Conservation (phyloP, 2,329 filamentous ascomycete genomes). For the Botrytis aclada region DNA sequence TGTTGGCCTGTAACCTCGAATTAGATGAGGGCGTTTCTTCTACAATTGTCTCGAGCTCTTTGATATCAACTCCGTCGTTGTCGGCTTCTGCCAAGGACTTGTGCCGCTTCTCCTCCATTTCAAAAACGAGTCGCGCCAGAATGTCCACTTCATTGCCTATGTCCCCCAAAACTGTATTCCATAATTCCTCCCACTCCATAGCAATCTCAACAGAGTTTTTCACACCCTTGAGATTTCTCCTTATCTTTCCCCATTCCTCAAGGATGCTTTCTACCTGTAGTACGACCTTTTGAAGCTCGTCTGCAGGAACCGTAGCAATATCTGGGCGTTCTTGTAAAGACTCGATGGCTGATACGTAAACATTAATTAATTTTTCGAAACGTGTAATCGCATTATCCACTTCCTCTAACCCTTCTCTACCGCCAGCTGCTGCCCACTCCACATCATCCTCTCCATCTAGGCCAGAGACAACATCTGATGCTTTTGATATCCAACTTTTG, state of each 20-base stretch:
- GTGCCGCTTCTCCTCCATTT: slow-evolving; percentile 96
- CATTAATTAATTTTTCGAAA: slow-evolving; percentile 86
- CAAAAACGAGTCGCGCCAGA: slow-evolving; percentile 78
- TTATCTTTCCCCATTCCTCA: slow-evolving; percentile 79
- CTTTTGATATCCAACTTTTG: slow-evolving; percentile 88
- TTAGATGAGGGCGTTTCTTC: slow-evolving; percentile 70
- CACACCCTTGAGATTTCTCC: slow-evolving; percentile 70
- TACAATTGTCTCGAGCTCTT: slow-evolving; percentile 87
- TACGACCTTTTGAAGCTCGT: slow-evolving; percentile 73
- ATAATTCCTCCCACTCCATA: slow-evolving; percentile 98
- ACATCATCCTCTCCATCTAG: slow-evolving; percentile 95
- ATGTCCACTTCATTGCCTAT: slow-evolving; percentile 86
- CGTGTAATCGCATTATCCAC: slow-evolving; percentile 72
- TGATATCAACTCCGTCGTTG: slow-evolving; percentile 72
- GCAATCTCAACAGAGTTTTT: slow-evolving; percentile 92
- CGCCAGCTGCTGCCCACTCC: slow-evolving; percentile 90
- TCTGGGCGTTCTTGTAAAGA: slow-evolving; percentile 78
- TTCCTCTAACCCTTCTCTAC: slow-evolving; percentile 73
- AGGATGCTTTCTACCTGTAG: slow-evolving; percentile 87
- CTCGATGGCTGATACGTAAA: slow-evolving; percentile 93
- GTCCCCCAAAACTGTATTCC: slow-evolving; percentile 89
- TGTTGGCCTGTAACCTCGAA: slow-evolving; percentile 53
- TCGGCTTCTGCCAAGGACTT: slow-evolving; percentile 62
- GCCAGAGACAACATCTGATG: slow-evolving; percentile 81
- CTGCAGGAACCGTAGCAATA: slow-evolving; percentile 65